Evolutionary conservation across 441 rosid genomes (phyloP).

Genomic region (Euphorbia schlechtendalii): DNA sequence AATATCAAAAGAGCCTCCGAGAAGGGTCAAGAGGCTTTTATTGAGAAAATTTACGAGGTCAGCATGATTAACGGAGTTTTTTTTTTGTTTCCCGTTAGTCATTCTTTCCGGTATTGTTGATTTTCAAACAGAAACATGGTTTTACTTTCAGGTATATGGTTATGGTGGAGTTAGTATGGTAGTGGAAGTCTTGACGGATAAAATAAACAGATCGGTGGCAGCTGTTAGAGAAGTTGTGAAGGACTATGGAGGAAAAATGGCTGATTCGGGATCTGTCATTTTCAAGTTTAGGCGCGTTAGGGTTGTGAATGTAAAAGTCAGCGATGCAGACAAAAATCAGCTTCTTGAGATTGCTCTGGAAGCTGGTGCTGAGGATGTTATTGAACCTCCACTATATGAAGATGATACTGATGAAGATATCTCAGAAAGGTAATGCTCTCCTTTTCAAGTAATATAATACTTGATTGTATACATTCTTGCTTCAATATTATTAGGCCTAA

Average conservation of each 20-base stretch:
- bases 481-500: no score
- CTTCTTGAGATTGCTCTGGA: slow-evolving; percentile 70
- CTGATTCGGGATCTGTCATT: slow-evolving; percentile 87
- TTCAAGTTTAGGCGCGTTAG: slow-evolving; percentile 82
- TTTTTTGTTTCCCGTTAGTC: background rate
- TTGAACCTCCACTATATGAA: slow-evolving; percentile 68
- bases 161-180: slow-evolving; percentile 90
- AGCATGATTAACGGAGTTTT: slow-evolving; percentile 4
- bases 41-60: slow-evolving; percentile 88
- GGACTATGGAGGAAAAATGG: slow-evolving; percentile 91
- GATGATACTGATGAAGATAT: slow-evolving; percentile 67
- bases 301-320: slow-evolving; percentile 62
- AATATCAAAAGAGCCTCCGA: slow-evolving; percentile 82
- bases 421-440: slow-evolving; percentile 44
- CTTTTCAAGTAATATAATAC: slow-evolving; percentile 1
- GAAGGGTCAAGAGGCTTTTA: slow-evolving; percentile 82
- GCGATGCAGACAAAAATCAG: slow-evolving; percentile 75
- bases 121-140: slow-evolving; percentile 12
- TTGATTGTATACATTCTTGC: no score
- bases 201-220: slow-evolving; percentile 79
- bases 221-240: slow-evolving; percentile 72
- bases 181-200: slow-evolving; percentile 86
- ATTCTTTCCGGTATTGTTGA: background rate
- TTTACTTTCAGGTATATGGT: slow-evolving; percentile 65
- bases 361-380: slow-evolving; percentile 93